Evolutionary conservation across 2,329 filamentous ascomycete genomes (phyloP), one percentile per base, ranked within the genome.

Genomic region (Sporothrix inflata): DNA sequence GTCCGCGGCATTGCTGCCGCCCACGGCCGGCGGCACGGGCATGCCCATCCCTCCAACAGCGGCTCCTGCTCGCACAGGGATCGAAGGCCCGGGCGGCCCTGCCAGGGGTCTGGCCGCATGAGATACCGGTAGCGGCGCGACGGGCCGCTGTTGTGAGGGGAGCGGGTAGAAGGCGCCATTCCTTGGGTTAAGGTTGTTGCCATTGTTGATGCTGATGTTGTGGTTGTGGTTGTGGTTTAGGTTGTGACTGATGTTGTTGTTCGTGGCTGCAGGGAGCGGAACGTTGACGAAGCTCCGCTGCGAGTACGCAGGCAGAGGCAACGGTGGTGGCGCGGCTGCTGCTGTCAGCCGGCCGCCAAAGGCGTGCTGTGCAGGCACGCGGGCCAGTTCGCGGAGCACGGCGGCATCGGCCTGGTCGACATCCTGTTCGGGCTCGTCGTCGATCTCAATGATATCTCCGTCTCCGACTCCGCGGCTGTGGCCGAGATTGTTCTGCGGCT

Each of bases 331-430:
- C n/a, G 72, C 74, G 2, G 73, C 74, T 0, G 74, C 74, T 0
- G 74, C 75, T 0, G 71, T 71, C 4, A 72, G 68, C 0, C 75
- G 73, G 38, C 72, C 66, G 5, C 55, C 34, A 19, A 72, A 69
- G 12, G 71, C 16, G n/a, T 69, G 71, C 60, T 76, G 75, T 6
- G 67, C 61, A 3, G 74, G 73, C 45, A 76, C 63, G 9, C 73
- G 73, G 66, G 75, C 74, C 27, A 75, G 70, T 53, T 73, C 71
- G 14, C 72, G 72, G 6, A 76, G 73, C 40, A 73, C 72, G n/a
- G 57, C 74, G 2, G 73, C 73, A 5, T 76, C 75, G n/a, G 61
- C 63, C 14, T 63, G 70, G 71, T 73, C 40, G 38, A 74, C 49
- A 45, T 71, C 61, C 6, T 69, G 70, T 27, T 69, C 67, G 30